Base-by-base conservation (phyloP, 163 green algal genomes). In the Coccomyxa subellipsoidea region DNA sequence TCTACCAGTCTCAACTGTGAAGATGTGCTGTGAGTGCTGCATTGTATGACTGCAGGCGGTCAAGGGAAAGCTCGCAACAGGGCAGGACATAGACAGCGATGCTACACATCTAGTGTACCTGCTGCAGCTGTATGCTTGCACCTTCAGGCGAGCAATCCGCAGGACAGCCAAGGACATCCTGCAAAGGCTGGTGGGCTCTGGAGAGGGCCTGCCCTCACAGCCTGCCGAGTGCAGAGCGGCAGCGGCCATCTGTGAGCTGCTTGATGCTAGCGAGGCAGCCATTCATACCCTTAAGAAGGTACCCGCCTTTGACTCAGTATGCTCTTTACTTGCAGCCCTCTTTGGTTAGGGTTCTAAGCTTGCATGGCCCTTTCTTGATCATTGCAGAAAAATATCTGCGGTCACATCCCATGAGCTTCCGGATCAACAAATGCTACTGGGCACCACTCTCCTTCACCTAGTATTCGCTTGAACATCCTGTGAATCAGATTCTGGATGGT, bases 51-150 rank as follows among this genome's bases (percentile, higher is more conserved):
- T 5, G 29, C 35, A 39, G 35, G 34, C 32, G 21, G 27, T 54
- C 9, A 54, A 40, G 18, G 34, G 7, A 31, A 31, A 78, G 25
- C 2, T 39, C 2, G 71, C 71, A 78, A 29, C 21, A 25, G 35
- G 71, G n/a, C 12, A n/a, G 27, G 34, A 39, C 21, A 7, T 40
- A 1, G 34, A 29, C 31, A 31, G n/a, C 5, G 34, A 31, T 31
- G 21, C n/a, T 29, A 39, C 25, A 40, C 71, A 34, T 7, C 21
- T 78, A 31, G 71, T 54, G 12, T 78, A 54, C 21, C 37, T 38
- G 37, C 38, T 69, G 37, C 76, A 80, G 29, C 76, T 80, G 38
- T 27, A 70, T 35, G 76, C 21, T 21, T 69, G 76, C 76, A 38
- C 37, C 34, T 78, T 39, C 35, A 38, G 34, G 71, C 71, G 71